These are phyloP conservation scores for Thymus mandschuricus DNA, from an alignment of 257 asterid genomes.

Conservation along the genomic window DNA sequence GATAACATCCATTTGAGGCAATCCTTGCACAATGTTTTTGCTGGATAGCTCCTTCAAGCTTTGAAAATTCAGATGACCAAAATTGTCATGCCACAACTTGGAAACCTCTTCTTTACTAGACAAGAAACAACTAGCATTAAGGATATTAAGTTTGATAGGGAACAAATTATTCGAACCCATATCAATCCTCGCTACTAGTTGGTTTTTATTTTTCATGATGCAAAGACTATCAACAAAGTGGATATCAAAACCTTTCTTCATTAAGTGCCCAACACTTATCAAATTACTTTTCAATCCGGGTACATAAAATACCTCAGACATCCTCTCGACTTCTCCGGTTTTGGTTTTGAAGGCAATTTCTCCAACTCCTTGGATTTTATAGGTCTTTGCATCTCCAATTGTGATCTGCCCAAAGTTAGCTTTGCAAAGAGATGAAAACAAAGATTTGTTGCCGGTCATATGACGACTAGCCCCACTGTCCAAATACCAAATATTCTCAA, in stretches of 20 bases:
- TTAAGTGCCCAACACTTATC: neutral
- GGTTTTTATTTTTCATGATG: neutral
- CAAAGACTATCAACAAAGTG: neutral
- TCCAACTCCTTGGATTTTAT: no score
- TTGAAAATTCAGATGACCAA: slow-evolving; percentile 6
- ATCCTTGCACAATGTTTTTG: neutral
- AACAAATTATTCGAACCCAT: neutral
- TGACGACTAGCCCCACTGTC: no score
- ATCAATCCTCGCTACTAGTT: neutral
- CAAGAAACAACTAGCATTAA: neutral
- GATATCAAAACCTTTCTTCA: neutral
- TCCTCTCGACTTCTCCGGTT: neutral
- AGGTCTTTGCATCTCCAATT: no score
- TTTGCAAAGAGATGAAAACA: no score
- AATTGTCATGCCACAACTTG: slow-evolving; percentile 6
- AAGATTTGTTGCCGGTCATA: no score
- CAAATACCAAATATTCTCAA: neutral
- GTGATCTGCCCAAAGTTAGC: no score
- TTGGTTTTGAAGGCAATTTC: neutral
- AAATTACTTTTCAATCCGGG: neutral
- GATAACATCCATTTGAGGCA: neutral
- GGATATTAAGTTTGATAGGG: slow-evolving; percentile 1
- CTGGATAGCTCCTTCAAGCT: neutral
- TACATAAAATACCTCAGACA: slow-evolving; percentile 11
- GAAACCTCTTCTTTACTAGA: neutral